phyloP scores from a whole-genome alignment of 108 stramenopile genomes.

The Cylindrotheca fusiformis region DNA sequence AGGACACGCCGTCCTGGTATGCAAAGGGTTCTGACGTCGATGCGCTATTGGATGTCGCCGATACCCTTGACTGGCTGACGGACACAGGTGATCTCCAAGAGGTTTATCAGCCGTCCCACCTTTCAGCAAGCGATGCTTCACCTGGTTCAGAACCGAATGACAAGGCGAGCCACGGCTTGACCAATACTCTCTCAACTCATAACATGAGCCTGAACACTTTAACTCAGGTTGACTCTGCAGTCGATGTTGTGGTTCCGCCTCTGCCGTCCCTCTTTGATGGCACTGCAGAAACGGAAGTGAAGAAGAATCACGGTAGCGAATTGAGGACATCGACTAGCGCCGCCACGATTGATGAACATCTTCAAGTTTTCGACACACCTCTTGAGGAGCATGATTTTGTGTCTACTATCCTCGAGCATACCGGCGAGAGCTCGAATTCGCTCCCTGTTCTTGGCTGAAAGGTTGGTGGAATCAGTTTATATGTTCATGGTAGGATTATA shows the following conservation, averaged over 20 bases:
- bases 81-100: constrained; percentile 84
- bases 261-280: constrained; percentile 59
- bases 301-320: constrained; percentile 10
- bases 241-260: constrained; percentile 38
- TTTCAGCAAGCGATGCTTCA: not conserved
- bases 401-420: constrained; percentile 66
- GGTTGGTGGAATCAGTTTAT: too few species aligned
- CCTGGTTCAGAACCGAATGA: not conserved
- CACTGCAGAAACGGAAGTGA: constrained; percentile 7
- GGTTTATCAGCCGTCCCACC: constrained; percentile 38
- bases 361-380: constrained; percentile 51
- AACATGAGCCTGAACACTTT: constrained; percentile 31
- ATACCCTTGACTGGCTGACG: constrained; percentile 76
- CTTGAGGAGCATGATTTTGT: constrained; percentile 87
- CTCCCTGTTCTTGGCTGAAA: constrained; percentile 2
- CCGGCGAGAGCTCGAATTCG: constrained; percentile 30
- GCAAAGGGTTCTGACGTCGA: constrained; percentile 82
- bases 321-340: constrained; percentile 13
- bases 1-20: constrained; percentile 85
- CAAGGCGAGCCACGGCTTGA: constrained; percentile 1
- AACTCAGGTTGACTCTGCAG: constrained; percentile 26
- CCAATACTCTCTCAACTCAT: constrained; percentile 13
- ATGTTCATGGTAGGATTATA: too few species aligned
- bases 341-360: constrained; percentile 37
- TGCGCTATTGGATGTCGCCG: constrained; percentile 76